Base-by-base conservation (phyloP, 371 early-diverging fungal species). In the Apophysomyces variabilis region DNA sequence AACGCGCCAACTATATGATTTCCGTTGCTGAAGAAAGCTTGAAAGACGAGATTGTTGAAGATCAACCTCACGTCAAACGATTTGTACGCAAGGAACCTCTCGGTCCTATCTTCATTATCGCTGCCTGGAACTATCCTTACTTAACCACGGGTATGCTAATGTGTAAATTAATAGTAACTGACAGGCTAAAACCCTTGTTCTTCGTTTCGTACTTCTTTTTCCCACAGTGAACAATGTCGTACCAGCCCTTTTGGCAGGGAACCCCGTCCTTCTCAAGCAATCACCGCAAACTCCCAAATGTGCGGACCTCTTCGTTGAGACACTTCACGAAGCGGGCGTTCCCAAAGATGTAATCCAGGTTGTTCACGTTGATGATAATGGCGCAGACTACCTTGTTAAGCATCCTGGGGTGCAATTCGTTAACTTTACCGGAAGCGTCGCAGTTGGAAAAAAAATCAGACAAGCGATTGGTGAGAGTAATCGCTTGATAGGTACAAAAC, bases 341-440 rank as follows among this genome's bases (percentile, higher is more conserved):
- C 93, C 94, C 0, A 68, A 80, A 4, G 85, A 81, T 41, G 92
- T 89, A 9, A 84, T 93, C 66, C 91, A 93, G 70, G 83, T 80
- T 4, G 57, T 78, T 1, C 90, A 91, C 70, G 81, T 82, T 0
- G 87, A 84, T 38, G 87, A 88, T 37, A 83, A 77, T 38, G 81
- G 75, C 21, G 84, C 89, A 12, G 64, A 75, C 18, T 77, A 75
- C 60, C 41, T 80, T 7, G 87, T 91, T 56, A 74, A 81, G 56
- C 83, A 91, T 69, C 84, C 88, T n/a, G 66, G 69, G 7, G 74
- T 93, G 50, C 76, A 87, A 44, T 89, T 86, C 75, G 92, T 92
- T 57, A 88, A 89, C 66, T 94, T 95, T 68, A 94, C 95, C 0
- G 95, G 95, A 6, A 92, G 92, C 9, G 89, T 92, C 36, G 86